Conservation (phyloP, 352 stramenopile genomes). For the Phytophthora vignae region DNA sequence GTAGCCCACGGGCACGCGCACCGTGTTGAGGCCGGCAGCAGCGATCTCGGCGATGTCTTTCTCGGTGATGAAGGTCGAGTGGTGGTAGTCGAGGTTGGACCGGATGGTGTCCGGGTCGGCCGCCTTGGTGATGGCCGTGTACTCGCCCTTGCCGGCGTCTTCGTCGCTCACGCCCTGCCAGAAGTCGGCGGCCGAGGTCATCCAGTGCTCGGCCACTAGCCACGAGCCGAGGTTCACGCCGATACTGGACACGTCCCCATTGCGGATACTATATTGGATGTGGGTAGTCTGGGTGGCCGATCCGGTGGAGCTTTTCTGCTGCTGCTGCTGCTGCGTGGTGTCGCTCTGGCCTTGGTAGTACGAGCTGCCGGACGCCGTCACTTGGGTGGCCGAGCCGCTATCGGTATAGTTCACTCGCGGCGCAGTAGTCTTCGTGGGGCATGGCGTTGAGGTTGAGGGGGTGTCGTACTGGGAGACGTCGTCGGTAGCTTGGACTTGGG, state of each 20-base stretch:
- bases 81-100: slow-evolving; percentile 58
- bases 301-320: slow-evolving; percentile 1
- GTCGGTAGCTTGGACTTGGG: slow-evolving; percentile 7
- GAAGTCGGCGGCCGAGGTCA: slow-evolving; percentile 62
- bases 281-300: slow-evolving; percentile 33
- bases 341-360: slow-evolving; percentile 12
- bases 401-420: slow-evolving; percentile 1
- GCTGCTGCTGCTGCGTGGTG: slow-evolving; percentile 8
- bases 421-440: not conserved
- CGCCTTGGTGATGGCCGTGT: slow-evolving; percentile 64
- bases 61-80: slow-evolving; percentile 75
- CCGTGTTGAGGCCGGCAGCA: slow-evolving; percentile 69
- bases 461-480: slow-evolving; percentile 21
- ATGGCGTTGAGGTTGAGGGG: not conserved
- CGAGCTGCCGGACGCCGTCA: not conserved
- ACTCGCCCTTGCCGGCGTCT: slow-evolving; percentile 57
- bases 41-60: slow-evolving; percentile 69
- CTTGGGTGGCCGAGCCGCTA: not conserved
- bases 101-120: slow-evolving; percentile 42
- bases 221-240: slow-evolving; percentile 80
- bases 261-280: slow-evolving; percentile 69
- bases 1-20: slow-evolving; percentile 82
- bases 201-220: slow-evolving; percentile 85
- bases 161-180: slow-evolving; percentile 55
- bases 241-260: slow-evolving; percentile 49